Conservation (phyloP, 768 basidiomycete genomes). For the Pisolithus microcarpus region DNA sequence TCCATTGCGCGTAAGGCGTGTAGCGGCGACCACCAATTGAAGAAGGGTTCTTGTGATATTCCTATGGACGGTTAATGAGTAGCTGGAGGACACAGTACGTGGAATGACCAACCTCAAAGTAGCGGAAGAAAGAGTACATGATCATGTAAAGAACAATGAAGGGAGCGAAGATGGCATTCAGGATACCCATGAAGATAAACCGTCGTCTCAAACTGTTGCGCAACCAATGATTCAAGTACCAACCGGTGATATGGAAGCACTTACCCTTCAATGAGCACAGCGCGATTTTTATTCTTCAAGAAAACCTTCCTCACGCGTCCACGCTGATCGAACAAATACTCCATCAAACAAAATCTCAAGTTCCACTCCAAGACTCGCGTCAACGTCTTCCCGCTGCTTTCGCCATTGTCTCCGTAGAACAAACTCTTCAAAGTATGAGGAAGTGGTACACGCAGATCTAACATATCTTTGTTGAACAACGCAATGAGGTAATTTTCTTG, state of each 20-base stretch:
- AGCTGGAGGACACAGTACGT: not conserved
- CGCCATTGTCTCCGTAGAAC: constrained; percentile 35
- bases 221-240: not conserved
- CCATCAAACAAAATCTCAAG: constrained; percentile 89
- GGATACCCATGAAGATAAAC: constrained; percentile 93
- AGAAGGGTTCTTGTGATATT: constrained; percentile 98
- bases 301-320: constrained; percentile 90
- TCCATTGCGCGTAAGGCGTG: constrained; percentile 95
- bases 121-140: constrained; percentile 99
- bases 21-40: constrained; percentile 89
- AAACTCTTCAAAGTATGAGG: constrained; percentile 52
- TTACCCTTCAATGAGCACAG: constrained; percentile 76
- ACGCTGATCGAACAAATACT: constrained; percentile 86
- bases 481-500: constrained; percentile 99
- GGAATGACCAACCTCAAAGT: constrained; percentile 76
- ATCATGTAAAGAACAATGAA: constrained; percentile 95
- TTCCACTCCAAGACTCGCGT: constrained; percentile 98
- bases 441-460: constrained; percentile 81
- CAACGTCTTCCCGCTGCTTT: constrained; percentile 69
- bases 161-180: constrained; percentile 93
- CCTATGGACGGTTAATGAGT: constrained; percentile 41
- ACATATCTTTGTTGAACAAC: constrained; percentile 91
- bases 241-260: constrained; percentile 16
- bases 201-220: constrained; percentile 62
- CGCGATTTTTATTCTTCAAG: constrained; percentile 75